Base-by-base conservation (phyloP, 2,329 filamentous ascomycete genomes). In the Leptographium procerum region DNA sequence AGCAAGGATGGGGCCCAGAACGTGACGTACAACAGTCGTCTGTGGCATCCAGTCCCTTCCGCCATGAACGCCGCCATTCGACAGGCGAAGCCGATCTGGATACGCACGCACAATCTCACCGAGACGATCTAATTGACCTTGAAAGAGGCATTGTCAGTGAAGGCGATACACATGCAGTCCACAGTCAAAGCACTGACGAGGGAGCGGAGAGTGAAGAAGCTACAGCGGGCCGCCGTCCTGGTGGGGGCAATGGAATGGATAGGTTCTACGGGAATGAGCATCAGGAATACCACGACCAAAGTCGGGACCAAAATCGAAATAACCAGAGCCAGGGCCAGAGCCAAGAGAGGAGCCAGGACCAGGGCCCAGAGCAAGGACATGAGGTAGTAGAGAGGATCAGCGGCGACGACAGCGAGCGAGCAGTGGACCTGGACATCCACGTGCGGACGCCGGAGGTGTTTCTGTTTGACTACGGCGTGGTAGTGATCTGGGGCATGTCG, bases 401-500 rank as follows among this genome's bases (percentile, higher is more conserved):
- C n/a, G 43, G 43, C 3, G 43, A 55, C 9, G 56, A 59, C 43
- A 57, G 57, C 43, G 63, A 63, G 52, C 57, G 59, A 26, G 61
- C 62, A 6, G 78, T 82, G 6, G 89, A 95, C 69, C 89, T 96
- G 62, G 91, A 96, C 68, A 95, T 83, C 3, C 81, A 87, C 53
- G 87, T 97, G 3, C 90, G 96, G 71, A 95, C 88, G 1, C 91
- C 94, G 0, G 94, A 99, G 70, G 82, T 96, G 2, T 99, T 99
- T 69, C 78, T 99, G 14, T 99, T 97, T 68, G 89, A 96, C 69
- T 99, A 99, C 68, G 94, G 94, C 60, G 95, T 96, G 2, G 89
- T 96, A 6, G 94, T 99, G 16, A 91, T 97, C 69, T 99, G 94
- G 94, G 94, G 94, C 65, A 97, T 99, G 94, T 87, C 88, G 0